Evolutionary conservation across 495 filamentous ascomycete genomes (phyloP).

Genomic region (Pyrenopolyporus hunteri): DNA sequence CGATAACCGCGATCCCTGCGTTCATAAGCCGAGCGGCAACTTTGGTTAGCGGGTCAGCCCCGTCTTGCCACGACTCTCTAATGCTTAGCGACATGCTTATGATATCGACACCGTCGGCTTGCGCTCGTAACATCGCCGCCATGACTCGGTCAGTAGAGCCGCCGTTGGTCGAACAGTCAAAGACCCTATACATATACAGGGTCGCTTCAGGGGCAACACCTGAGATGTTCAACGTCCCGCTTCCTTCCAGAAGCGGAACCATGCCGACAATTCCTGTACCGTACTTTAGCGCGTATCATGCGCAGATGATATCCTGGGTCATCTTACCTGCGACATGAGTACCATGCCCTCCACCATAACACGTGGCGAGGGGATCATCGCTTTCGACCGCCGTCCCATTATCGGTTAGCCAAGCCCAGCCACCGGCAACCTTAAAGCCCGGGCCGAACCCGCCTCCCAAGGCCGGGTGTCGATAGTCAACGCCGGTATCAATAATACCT

Average conservation of each 20-base stretch:
- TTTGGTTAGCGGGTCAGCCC: constrained; percentile 30
- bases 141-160: constrained; percentile 47
- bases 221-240: constrained; percentile 36
- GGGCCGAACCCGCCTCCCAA: constrained; percentile 55
- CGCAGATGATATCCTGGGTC: no score
- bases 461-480: constrained; percentile 57
- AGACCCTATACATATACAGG: constrained; percentile 51
- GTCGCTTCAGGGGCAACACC: constrained; percentile 57
- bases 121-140: constrained; percentile 49
- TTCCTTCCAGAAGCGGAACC: constrained; percentile 23
- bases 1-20: constrained; percentile 39
- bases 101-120: constrained; percentile 52
- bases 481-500: constrained; percentile 52
- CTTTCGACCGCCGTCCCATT: constrained; percentile 20
- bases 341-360: constrained; percentile 49
- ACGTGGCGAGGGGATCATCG: constrained; percentile 32
- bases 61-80: constrained; percentile 17
- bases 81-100: constrained; percentile 46
- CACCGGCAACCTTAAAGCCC: constrained; percentile 51
- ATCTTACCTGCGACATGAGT: constrained; percentile 47
- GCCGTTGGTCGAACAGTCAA: constrained; percentile 39
- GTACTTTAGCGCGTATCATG: not conserved
- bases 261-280: constrained; percentile 43
- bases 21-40: constrained; percentile 23
- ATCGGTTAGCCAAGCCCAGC: constrained; percentile 47